These are phyloP conservation scores for Rhododendron molle DNA, from an alignment of 148 eudicot genomes.

Conservation along the genomic window DNA sequence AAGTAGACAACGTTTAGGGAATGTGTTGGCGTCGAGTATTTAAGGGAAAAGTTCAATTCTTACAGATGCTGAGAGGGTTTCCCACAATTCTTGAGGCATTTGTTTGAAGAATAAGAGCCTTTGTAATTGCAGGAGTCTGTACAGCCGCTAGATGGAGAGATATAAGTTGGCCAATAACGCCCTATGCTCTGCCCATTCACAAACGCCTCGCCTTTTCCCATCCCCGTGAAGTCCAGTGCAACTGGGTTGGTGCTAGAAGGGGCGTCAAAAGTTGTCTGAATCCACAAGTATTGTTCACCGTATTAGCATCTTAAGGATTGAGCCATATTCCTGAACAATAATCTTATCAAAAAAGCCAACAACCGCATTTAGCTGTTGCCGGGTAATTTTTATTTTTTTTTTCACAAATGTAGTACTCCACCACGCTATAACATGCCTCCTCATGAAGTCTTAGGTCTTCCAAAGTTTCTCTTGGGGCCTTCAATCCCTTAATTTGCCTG, in stretches of 20 bases:
- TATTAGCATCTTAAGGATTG: conserved; percentile 2
- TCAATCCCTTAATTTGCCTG: not conserved
- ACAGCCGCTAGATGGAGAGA: conserved; percentile 49
- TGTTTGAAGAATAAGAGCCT: conserved; percentile 45
- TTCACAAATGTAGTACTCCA: not conserved
- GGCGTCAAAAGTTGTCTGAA: conserved; percentile 67
- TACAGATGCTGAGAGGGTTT: conserved; percentile 82
- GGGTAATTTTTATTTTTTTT: not conserved
- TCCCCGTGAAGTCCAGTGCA: conserved; percentile 75
- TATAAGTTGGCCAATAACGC: conserved; percentile 79
- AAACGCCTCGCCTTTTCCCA: conserved; percentile 98
- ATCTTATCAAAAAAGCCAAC: not conserved
- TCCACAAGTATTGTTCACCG: conserved; percentile 1
- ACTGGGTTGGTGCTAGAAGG: conserved; percentile 67
- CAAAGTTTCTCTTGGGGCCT: not conserved
- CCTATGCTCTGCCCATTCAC: conserved; percentile 94
- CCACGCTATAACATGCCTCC: not conserved
- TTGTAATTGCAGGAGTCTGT: conserved; percentile 58
- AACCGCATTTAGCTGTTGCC: not conserved
- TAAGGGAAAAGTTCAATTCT: conserved; percentile 17
- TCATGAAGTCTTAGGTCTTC: not conserved
- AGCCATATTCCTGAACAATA: not conserved
- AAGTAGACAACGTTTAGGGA: not conserved
- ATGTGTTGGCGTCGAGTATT: not conserved
- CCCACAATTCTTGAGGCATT: conserved; percentile 81